These are phyloP conservation scores for Spongispora temasekensis DNA, from an alignment of 1,284 basidiomycete genomes.

Conservation along the genomic window DNA sequence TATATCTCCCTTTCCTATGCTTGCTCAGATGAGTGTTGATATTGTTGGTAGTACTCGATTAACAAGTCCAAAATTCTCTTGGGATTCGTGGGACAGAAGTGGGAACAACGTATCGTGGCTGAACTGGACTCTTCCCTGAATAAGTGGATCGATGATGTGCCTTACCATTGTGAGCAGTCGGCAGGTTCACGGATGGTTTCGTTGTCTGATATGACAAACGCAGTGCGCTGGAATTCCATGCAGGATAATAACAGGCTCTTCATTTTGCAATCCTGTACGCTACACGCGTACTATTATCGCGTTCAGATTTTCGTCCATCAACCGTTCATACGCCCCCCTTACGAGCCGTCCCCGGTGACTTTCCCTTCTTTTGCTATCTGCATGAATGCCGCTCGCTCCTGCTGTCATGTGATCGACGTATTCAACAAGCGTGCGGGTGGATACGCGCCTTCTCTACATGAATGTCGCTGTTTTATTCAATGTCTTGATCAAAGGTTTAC, in stretches of 20 bases:
- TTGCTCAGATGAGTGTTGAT: slow-evolving; percentile 3
- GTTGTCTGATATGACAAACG: slow-evolving; percentile 2
- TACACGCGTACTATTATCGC: slow-evolving; percentile 72
- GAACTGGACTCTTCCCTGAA: slow-evolving; percentile 78
- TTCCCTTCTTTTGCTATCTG: slow-evolving; percentile 82
- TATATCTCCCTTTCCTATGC: slow-evolving; percentile 39
- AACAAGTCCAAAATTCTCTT: slow-evolving; percentile 64
- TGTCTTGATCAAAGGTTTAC: slow-evolving; percentile 6
- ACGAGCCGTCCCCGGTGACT: slow-evolving; percentile 55
- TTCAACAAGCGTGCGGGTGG: slow-evolving; percentile 40
- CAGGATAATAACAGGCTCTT: slow-evolving; percentile 52
- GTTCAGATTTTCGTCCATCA: slow-evolving; percentile 80
- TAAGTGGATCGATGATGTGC: slow-evolving; percentile 74
- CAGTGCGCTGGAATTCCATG: slow-evolving; percentile 76
- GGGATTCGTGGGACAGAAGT: slow-evolving; percentile 57
- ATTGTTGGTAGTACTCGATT: slow-evolving; percentile 60
- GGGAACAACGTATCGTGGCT: slow-evolving; percentile 71
- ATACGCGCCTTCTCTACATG: slow-evolving; percentile 44
- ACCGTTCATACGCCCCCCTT: slow-evolving; percentile 75
- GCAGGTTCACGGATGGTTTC: background rate
- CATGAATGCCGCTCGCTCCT: slow-evolving; percentile 81
- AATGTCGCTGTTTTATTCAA: slow-evolving; percentile 19
- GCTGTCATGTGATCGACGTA: slow-evolving; percentile 69
- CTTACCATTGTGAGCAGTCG: slow-evolving; percentile 62
- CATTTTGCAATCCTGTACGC: slow-evolving; percentile 69